Conservation (phyloP, 495 filamentous ascomycete genomes). For the Penicillium odoratum region DNA sequence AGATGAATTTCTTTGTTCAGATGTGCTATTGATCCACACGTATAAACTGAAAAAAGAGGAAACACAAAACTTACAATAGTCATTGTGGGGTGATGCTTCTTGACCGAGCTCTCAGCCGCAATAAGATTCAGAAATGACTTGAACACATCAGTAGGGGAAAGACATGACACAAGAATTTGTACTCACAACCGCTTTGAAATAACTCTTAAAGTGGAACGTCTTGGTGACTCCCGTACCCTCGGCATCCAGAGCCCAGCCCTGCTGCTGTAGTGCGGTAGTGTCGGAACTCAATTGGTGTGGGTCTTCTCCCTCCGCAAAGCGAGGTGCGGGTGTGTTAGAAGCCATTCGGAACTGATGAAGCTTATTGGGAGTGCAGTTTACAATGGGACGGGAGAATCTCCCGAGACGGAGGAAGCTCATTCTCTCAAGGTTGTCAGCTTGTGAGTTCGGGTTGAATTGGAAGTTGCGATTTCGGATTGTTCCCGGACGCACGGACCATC, state of each 20-base stretch:
- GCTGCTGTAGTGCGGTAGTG: constrained; percentile 28
- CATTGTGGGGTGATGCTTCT: constrained; percentile 51
- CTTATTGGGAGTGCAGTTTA: neutral
- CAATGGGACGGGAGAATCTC: constrained; percentile 9
- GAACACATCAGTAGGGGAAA: constrained; percentile 6
- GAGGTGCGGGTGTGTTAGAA: constrained; percentile 23
- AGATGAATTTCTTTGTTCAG: constrained; percentile 3
- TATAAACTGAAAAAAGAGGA: neutral
- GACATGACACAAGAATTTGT: neutral
- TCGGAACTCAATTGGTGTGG: constrained; percentile 25
- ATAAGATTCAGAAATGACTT: constrained; percentile 44
- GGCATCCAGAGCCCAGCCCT: constrained; percentile 41
- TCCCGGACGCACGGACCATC: neutral
- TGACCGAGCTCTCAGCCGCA: constrained; percentile 40
- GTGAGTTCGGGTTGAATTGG: neutral
- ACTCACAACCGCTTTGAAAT: constrained; percentile 47
- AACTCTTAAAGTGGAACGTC: constrained; percentile 47
- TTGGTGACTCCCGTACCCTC: constrained; percentile 42
- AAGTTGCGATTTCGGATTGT: neutral
- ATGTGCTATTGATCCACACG: neutral
- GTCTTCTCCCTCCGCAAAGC: constrained; percentile 41
- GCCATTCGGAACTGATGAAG: constrained; percentile 21
- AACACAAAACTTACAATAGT: constrained; percentile 37
- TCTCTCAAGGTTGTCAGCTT: neutral
- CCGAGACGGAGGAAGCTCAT: constrained; percentile 14